These are phyloP conservation scores for Populus davidiana DNA, from an alignment of 345 rosid species.

Conservation along the genomic window DNA sequence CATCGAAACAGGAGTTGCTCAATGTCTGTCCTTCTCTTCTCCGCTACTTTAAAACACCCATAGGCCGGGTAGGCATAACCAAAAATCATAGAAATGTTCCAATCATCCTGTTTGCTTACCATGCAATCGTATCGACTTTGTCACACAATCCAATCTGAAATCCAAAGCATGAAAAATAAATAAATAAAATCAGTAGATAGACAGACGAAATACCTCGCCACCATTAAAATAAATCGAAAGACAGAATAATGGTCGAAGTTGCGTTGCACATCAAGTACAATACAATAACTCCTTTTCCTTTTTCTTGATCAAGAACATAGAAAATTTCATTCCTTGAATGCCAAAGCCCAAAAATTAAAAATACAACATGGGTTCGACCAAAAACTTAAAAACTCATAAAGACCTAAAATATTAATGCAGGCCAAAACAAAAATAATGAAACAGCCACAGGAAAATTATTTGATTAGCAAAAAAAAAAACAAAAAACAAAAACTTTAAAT, in stretches of 20 bases:
- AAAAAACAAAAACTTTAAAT: neutral
- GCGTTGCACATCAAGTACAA: no score
- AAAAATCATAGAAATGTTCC: constrained; percentile 52
- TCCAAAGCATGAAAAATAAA: neutral
- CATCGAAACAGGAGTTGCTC: constrained; percentile 76
- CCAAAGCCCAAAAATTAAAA: neutral
- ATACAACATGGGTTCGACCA: neutral
- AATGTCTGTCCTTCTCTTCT: constrained; percentile 46
- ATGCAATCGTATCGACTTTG: neutral
- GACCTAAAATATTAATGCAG: no score
- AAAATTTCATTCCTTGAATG: neutral
- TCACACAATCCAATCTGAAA: neutral
- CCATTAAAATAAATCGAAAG: no score
- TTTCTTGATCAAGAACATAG: neutral
- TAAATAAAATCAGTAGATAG: neutral
- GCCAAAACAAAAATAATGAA: neutral
- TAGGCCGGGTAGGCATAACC: constrained; percentile 84
- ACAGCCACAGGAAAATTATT: neutral
- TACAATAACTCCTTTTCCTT: no score
- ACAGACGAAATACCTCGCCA: neutral
- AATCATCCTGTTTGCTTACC: constrained; percentile 18
- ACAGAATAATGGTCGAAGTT: no score
- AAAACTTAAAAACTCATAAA: neutral
- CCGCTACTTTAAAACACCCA: constrained; percentile 67
- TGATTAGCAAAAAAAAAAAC: neutral